Percentiles rank a stretch among this genome's conserved stretches.
Conservation (phyloP, 345 rosid species). For the Ailanthus altissimus region DNA sequence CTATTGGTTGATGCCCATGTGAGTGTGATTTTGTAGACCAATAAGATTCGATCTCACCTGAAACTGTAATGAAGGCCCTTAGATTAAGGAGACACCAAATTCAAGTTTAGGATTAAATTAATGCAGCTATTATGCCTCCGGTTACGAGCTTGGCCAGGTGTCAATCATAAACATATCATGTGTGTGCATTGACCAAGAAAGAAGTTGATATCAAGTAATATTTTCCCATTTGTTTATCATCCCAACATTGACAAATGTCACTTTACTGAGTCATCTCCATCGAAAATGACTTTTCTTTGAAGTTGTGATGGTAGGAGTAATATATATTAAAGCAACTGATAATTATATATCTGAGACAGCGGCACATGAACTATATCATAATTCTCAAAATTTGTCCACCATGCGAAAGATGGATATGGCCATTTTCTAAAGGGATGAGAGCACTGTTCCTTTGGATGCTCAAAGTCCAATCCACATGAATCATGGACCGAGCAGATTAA, state of each 20-base stretch:
- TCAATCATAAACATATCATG: slow-evolving; percentile 52
- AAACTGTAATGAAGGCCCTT: slow-evolving; percentile 5
- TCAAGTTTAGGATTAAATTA: slow-evolving; percentile 21
- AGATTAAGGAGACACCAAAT: slow-evolving; percentile 23
- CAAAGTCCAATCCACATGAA: slow-evolving; percentile 12
- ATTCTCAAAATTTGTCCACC: slow-evolving; percentile 19
- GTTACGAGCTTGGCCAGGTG: slow-evolving; percentile 37
- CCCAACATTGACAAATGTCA: slow-evolving; percentile 12
- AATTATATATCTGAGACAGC: neutral
- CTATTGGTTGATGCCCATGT: slow-evolving; percentile 32
- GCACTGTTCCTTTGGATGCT: slow-evolving; percentile 14
- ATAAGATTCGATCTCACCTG: slow-evolving; percentile 27
- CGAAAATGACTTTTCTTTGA: neutral
- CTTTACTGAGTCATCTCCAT: neutral
- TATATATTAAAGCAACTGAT: neutral
- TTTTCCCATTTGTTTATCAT: slow-evolving; percentile 11
- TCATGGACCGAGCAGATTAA: neutral
- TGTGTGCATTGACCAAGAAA: slow-evolving; percentile 17
- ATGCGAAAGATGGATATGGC: slow-evolving; percentile 16
- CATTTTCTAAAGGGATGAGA: neutral
- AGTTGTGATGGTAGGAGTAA: neutral
- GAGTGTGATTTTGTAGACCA: slow-evolving; percentile 28
- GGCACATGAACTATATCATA: slow-evolving; percentile 25
- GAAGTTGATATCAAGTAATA: neutral
- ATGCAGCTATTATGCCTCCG: slow-evolving; percentile 18